Evolutionary conservation across 192 early-diverging fungal species (phyloP).

Genomic region (Thamnidium elegans): DNA sequence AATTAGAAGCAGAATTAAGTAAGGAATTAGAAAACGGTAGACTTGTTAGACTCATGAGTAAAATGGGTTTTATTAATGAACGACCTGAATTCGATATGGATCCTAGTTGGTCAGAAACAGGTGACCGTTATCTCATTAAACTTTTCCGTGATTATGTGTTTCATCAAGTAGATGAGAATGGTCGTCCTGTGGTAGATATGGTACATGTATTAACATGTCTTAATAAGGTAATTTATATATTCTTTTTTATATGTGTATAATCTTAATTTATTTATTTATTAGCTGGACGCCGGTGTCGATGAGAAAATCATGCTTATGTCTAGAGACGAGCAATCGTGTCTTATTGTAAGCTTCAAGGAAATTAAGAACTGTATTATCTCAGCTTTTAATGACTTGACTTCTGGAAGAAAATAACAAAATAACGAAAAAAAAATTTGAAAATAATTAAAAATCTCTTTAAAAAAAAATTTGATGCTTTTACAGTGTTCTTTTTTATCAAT

Average conservation of each 20-base stretch:
- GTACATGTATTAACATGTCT: constrained; percentile 89
- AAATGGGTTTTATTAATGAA: constrained; percentile 93
- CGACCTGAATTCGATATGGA: constrained; percentile 87
- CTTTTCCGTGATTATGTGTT: constrained; percentile 98
- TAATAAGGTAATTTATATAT: constrained; percentile 70
- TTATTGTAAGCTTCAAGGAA: constrained; percentile 94
- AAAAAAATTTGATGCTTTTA: no score
- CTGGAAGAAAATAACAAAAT: constrained; percentile 31
- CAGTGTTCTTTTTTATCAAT: no score
- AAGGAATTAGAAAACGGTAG: constrained; percentile 92
- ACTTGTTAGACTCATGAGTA: constrained; percentile 80
- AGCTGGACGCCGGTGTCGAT: constrained; percentile 88
- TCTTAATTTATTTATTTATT: background rate
- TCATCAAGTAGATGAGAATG: constrained; percentile 85
- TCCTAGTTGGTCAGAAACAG: constrained; percentile 96
- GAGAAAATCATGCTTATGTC: constrained; percentile 95
- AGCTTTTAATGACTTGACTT: constrained; percentile 76
- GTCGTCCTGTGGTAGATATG: constrained; percentile 80
- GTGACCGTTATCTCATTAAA: constrained; percentile 95
- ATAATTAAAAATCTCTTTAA: constrained; percentile 1
- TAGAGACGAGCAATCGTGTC: constrained; percentile 93
- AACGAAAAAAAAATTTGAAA: constrained; percentile 11
- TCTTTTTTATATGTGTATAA: no score
- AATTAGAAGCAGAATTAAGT: constrained; percentile 72
- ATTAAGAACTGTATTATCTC: constrained; percentile 88